Base-by-base conservation (phyloP, 768 basidiomycete genomes). In the Boletus sp. region DNA sequence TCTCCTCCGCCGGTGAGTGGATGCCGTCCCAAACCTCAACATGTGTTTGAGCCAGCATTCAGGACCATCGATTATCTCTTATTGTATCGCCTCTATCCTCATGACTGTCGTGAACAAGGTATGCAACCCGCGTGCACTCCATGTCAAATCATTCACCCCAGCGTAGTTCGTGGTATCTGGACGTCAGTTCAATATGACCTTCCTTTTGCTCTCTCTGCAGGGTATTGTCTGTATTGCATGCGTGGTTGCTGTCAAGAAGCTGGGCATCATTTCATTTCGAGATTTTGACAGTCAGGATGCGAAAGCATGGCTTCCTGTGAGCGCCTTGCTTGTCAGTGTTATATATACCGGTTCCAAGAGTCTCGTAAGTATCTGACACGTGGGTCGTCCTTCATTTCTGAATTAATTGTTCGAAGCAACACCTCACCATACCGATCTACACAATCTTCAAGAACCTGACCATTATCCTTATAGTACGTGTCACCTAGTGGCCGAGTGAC, bases 371-470 rank as follows among this genome's bases (percentile, higher is more conserved):
- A n/a, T 46, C 32, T 34, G 6, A 29, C 34, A 19, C 7, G 5
- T 15, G 6, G 32, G 10, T 23, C 23, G 17, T 13, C 32, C 17
- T 25, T 35, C 15, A 10, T 35, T 30, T 21, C 48, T 51, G 52
- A 49, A 50, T 21, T 27, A 47, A 45, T 21, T 21, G 10, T 42
- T 13, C 34, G 6, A 71, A 98, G 94, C 97, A 98, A 95, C 93
- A 86, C 73, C 79, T 99, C 46, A 90, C 85, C 60, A 98, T 99
- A 72, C 97, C 97, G 0, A 86, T 98, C 27, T 99, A 98, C 74
- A 98, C 97, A 1, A 98, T 99, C 59, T 98, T 98, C 83, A 99
- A 99, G 74, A 99, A 99, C 70, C 67, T 98, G 65, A 98, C 97
- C n/a, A 99, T 98, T 64, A 98, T 99, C 60, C 81, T 99, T 29